phyloP scores from a whole-genome alignment of 352 stramenopile genomes.

The Peronospora destructor region DNA sequence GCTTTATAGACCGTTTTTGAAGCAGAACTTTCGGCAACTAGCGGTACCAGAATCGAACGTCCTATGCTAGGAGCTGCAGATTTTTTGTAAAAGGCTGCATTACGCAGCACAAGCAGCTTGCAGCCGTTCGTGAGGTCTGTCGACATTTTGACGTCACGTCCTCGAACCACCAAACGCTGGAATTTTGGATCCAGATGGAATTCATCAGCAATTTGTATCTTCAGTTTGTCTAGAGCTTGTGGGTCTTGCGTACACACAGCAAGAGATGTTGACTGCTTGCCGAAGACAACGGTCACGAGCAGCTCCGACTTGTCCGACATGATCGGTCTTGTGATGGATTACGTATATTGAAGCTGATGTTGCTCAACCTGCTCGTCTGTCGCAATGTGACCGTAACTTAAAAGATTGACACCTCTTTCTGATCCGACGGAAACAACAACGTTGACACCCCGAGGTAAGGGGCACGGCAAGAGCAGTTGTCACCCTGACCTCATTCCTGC shows the following conservation, averaged over 20 bases:
- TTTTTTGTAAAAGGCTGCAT: constrained; percentile 29
- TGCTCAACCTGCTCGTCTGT: no score
- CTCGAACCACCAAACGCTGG: constrained; percentile 51
- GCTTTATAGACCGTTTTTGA: constrained; percentile 4
- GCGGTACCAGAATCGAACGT: neutral
- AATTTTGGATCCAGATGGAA: constrained; percentile 37
- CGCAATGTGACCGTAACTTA: neutral
- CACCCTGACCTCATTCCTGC: no score
- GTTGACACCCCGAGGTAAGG: no score
- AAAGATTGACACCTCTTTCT: neutral
- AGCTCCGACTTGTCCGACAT: constrained; percentile 18
- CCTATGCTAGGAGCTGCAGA: neutral
- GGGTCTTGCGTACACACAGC: constrained; percentile 16
- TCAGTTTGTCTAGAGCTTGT: constrained; percentile 28
- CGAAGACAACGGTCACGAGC: constrained; percentile 42
- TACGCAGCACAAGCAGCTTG: constrained; percentile 45
- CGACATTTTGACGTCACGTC: constrained; percentile 33
- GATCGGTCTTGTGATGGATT: neutral
- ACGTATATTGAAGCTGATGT: neutral
- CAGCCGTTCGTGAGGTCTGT: constrained; percentile 23
- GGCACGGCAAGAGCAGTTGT: no score
- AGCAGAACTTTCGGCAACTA: neutral
- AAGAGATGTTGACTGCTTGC: constrained; percentile 35
- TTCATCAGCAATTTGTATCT: constrained; percentile 20
- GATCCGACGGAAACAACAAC: no score